These are phyloP conservation scores for Cordyceps fumosorosea DNA, from an alignment of 2,329 filamentous ascomycete genomes.

Conservation along the genomic window DNA sequence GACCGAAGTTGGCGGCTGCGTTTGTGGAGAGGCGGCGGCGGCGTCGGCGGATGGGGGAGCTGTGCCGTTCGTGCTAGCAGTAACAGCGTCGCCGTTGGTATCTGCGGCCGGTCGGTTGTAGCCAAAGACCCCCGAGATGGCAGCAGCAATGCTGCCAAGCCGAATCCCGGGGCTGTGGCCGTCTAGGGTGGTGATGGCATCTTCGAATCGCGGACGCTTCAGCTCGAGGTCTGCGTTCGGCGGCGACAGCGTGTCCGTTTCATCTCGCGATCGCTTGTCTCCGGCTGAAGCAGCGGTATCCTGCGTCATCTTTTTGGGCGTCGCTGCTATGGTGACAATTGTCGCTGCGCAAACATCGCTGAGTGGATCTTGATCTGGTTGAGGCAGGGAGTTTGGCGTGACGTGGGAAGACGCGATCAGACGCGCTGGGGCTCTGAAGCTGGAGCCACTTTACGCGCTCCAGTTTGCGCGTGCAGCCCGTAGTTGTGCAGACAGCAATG, in stretches of 20 bases:
- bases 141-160: slow-evolving; percentile 23
- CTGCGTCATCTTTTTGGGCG: background rate
- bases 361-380: background rate
- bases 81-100: background rate
- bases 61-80: background rate
- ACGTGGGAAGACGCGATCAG: slow-evolving; percentile 4
- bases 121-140: slow-evolving; percentile 24
- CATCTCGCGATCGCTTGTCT: slow-evolving; percentile 6
- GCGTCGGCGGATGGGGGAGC: background rate
- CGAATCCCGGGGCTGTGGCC: background rate
- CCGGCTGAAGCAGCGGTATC: background rate
- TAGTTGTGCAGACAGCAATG: background rate
- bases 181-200: background rate
- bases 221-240: slow-evolving; percentile 2
- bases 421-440: slow-evolving; percentile 2
- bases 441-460: slow-evolving; percentile 11
- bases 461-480: background rate
- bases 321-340: background rate
- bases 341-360: background rate
- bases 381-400: background rate
- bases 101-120: slow-evolving; percentile 17
- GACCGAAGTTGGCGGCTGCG: background rate
- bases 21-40: background rate
- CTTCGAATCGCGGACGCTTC: slow-evolving; percentile 1
- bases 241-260: slow-evolving; percentile 8